Percentiles rank a stretch among this genome's conserved stretches.
Conservation (phyloP, 129 eudicot genomes). For the Pulicaria dysenterica region DNA sequence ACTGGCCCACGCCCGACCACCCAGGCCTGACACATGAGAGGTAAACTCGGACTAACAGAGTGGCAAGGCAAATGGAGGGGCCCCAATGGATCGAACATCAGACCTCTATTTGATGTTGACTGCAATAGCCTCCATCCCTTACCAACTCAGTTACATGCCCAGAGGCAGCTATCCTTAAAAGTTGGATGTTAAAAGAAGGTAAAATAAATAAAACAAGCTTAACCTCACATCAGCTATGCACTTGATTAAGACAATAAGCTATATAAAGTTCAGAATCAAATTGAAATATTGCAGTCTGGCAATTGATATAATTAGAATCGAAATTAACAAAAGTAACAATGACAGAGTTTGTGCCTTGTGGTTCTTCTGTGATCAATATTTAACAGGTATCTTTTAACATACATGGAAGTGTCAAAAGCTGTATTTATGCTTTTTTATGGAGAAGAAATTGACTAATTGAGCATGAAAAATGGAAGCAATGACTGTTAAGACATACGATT, state of each 20-base stretch:
- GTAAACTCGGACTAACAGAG: too few species aligned
- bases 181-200: conserved; percentile 14
- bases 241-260: conserved; percentile 10
- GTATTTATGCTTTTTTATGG: background rate
- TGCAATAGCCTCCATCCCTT: too few species aligned
- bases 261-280: background rate
- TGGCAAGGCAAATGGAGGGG: too few species aligned
- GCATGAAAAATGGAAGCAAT: background rate
- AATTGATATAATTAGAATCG: conserved; percentile 4
- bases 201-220: conserved; percentile 10
- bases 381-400: background rate
- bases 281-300: conserved; percentile 12
- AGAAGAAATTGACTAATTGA: conserved; percentile 3
- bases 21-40: too few species aligned
- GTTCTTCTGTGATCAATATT: conserved; percentile 15
- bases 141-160: too few species aligned
- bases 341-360: conserved; percentile 15
- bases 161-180: background rate
- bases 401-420: background rate
- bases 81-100: too few species aligned
- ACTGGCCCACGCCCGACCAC: too few species aligned
- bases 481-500: conserved; percentile 58
- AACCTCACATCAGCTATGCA: conserved; percentile 22
- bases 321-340: conserved; percentile 13
- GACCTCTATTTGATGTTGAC: too few species aligned